Conservation (phyloP, 805 yeast species). For the Saturnispora dispora region DNA sequence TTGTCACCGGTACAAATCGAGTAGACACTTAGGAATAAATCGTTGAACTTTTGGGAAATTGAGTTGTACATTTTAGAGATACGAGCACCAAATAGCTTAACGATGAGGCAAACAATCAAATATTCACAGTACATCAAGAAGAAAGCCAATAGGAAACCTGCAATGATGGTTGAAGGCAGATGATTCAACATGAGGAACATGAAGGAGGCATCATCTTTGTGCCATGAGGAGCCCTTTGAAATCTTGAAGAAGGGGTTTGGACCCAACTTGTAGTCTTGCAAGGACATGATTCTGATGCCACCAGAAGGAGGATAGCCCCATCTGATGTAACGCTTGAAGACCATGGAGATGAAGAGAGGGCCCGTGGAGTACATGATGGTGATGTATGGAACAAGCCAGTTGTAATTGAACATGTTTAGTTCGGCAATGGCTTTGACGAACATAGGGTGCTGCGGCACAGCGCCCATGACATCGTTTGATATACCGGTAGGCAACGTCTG, state of each 20-base stretch:
- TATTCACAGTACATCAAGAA: slow-evolving; percentile 39
- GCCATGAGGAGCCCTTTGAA: slow-evolving; percentile 88
- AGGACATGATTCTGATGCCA: slow-evolving; percentile 60
- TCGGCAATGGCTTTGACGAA: slow-evolving; percentile 61
- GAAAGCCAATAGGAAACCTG: slow-evolving; percentile 56
- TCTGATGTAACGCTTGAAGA: slow-evolving; percentile 82
- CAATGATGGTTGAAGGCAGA: slow-evolving; percentile 58
- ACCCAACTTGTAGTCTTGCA: slow-evolving; percentile 55
- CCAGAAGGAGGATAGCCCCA: slow-evolving; percentile 65
- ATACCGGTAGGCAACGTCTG: slow-evolving; percentile 87
- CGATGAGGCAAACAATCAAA: slow-evolving; percentile 26
- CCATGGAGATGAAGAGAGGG: slow-evolving; percentile 74
- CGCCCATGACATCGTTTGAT: slow-evolving; percentile 88
- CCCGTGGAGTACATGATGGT: slow-evolving; percentile 94
- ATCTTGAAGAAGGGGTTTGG: slow-evolving; percentile 60
- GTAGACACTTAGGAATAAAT: not conserved
- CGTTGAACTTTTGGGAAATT: not conserved
- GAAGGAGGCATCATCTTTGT: slow-evolving; percentile 74
- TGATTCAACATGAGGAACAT: slow-evolving; percentile 69
- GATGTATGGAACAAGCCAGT: slow-evolving; percentile 80
- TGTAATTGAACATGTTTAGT: slow-evolving; percentile 52
- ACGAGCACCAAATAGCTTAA: slow-evolving; percentile 7
- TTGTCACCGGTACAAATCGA: not conserved
- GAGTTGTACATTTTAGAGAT: slow-evolving; percentile 4
- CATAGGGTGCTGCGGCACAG: slow-evolving; percentile 81